Conservation (phyloP, 1,284 basidiomycete genomes). For the Anthracocystis walkeri region DNA sequence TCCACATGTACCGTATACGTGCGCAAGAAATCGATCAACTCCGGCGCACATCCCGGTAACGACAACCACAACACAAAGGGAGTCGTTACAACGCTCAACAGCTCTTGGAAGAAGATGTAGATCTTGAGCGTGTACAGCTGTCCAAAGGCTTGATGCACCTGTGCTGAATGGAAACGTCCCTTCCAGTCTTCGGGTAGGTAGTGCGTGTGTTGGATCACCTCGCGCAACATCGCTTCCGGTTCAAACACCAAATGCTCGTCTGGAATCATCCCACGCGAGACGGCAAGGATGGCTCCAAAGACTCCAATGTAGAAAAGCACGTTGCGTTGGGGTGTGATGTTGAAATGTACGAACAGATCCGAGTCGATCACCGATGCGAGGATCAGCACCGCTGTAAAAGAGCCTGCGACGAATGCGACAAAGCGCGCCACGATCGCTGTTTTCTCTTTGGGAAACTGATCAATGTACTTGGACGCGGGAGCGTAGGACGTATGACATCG, state of each 20-base stretch:
- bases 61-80: conserved; percentile 94
- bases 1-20: conserved; percentile 93
- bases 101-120: conserved; percentile 83
- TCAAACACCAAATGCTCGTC: conserved; percentile 92
- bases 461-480: conserved; percentile 91
- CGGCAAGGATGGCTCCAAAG: conserved; percentile 87
- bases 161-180: conserved; percentile 80
- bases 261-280: conserved; percentile 92
- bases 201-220: conserved; percentile 92
- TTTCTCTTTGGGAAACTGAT: conserved; percentile 96
- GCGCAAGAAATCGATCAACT: conserved; percentile 64
- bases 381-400: conserved; percentile 92
- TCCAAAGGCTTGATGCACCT: conserved; percentile 60
- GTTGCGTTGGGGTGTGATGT: conserved; percentile 91
- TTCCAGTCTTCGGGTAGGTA: conserved; percentile 95
- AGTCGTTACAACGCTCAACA: conserved; percentile 89
- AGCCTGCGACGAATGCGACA: conserved; percentile 93
- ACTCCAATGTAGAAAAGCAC: conserved; percentile 91
- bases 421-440: conserved; percentile 89
- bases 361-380: conserved; percentile 91
- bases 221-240: conserved; percentile 88
- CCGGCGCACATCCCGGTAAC: conserved; percentile 84
- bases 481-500: conserved; percentile 89
- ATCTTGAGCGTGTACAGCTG: conserved; percentile 65
- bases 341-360: conserved; percentile 86